Base-by-base conservation (phyloP, 768 basidiomycete species). In the Agrocybe pediades region DNA sequence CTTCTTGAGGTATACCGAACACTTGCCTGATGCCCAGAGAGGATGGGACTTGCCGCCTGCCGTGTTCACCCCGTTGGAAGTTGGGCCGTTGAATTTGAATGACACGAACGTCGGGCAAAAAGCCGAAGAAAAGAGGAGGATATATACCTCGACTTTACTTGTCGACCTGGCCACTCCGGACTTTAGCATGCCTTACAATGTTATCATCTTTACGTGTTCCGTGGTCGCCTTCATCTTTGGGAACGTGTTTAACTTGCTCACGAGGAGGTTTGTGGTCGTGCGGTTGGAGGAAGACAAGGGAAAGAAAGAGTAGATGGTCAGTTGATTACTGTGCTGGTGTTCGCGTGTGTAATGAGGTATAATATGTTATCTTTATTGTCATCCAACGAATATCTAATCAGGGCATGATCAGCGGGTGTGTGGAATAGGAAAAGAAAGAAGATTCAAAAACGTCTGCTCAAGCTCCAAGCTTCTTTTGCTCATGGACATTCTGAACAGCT, bases 181-280 rank as follows among this genome's bases (percentile, higher is more conserved):
- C 69, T 98, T 98, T 68, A 95, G 92, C 69, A 98, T 98, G 97
- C 97, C 97, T 1, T 98, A 98, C 75, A 99, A 98, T 73, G 96
- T 98, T 43, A 98, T 98, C 71, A 98, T 98, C 64, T 89, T 98
- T 77, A 94, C 84, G 54, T 92, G 89, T 65, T 94, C 93, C 9
- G 74, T 98, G 39, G 81, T 97, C 48, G 94, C 95, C 42, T 84
- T 97, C 58, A 85, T 95, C 50, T 98, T 99, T 70, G 97, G 96
- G 53, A 91, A 85, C 62, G 71, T 96, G 42, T 94, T 98, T 72
- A 98, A 98, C 64, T 67, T 86, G 45, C 71, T 98, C 69, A 91
- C 91, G 42, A 73, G 96, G 57, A 81, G 81, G 62, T 93, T 94
- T 77, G 82, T 87, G n/a, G 73, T 89, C 23, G 71, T 80, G 39